phyloP scores from a whole-genome alignment of 768 basidiomycete species.

The Boletus speciosus region DNA sequence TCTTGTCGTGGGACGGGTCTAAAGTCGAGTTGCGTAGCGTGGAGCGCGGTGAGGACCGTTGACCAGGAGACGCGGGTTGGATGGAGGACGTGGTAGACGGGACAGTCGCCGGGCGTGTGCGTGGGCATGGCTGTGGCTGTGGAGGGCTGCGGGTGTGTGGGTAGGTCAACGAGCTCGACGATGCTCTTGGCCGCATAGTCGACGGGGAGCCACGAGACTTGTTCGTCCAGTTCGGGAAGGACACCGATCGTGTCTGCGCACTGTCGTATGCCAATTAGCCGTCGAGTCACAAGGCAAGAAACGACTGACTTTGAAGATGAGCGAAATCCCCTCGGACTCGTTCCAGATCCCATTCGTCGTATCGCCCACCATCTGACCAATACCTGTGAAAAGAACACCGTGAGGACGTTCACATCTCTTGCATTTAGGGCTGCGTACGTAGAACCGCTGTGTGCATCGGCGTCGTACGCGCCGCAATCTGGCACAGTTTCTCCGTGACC shows the following conservation, averaged over 20 bases:
- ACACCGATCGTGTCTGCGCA: slow-evolving; percentile 39
- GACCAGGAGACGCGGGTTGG: slow-evolving; percentile 31
- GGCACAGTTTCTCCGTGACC: slow-evolving; percentile 51
- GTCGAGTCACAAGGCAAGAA: not conserved
- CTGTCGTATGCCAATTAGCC: slow-evolving; percentile 19
- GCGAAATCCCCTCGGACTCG: slow-evolving; percentile 41
- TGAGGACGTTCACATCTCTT: not conserved
- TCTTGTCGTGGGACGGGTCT: slow-evolving; percentile 16
- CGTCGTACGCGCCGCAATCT: slow-evolving; percentile 37
- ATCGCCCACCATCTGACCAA: slow-evolving; percentile 58
- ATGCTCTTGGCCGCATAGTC: slow-evolving; percentile 48
- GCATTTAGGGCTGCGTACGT: slow-evolving; percentile 9
- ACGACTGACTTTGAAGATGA: slow-evolving; percentile 28
- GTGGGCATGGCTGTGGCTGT: too few species aligned
- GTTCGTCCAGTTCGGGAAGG: slow-evolving; percentile 33
- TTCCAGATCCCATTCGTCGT: slow-evolving; percentile 49
- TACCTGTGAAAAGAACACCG: slow-evolving; percentile 28
- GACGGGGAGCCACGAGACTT: slow-evolving; percentile 48
- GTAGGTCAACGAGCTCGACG: slow-evolving; percentile 37
- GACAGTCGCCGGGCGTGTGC: slow-evolving; percentile 6
- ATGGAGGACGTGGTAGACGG: slow-evolving; percentile 24
- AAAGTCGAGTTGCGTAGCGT: slow-evolving; percentile 33
- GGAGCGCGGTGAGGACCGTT: slow-evolving; percentile 38
- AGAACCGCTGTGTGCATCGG: slow-evolving; percentile 19
- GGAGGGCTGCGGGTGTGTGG: not conserved